These are phyloP conservation scores for Gymnopilus junonius DNA, from an alignment of 768 basidiomycete genomes.

Conservation along the genomic window DNA sequence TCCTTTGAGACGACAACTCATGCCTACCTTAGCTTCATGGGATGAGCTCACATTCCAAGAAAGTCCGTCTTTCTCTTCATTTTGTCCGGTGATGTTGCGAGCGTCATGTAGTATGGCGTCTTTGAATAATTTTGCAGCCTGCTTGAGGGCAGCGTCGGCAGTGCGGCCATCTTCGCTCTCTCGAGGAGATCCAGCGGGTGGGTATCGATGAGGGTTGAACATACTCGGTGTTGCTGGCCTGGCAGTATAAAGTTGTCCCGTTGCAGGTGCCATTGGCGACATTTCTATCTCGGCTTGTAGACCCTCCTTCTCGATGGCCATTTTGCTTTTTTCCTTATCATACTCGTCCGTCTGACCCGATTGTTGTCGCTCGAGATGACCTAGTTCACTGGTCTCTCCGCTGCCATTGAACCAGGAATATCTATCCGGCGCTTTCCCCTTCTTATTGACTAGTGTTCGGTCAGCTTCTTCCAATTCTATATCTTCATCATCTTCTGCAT, in stretches of 20 bases:
- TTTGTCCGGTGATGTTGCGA: conserved; percentile 63
- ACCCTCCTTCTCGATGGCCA: conserved; percentile 4
- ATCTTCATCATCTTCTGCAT: conserved; percentile 24
- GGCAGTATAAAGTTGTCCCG: conserved; percentile 15
- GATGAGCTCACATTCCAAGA: conserved; percentile 59
- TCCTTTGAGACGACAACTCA: neutral
- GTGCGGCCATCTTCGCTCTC: conserved; percentile 28
- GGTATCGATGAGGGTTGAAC: conserved; percentile 43
- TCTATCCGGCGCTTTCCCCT: conserved; percentile 20
- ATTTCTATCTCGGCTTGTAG: conserved; percentile 23
- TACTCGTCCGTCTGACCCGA: conserved; percentile 7
- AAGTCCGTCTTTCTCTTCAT: conserved; percentile 44
- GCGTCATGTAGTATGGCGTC: conserved; percentile 79
- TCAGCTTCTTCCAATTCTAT: conserved; percentile 18
- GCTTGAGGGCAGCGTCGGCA: conserved; percentile 46
- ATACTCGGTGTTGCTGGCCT: conserved; percentile 21
- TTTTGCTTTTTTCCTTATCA: conserved; percentile 3
- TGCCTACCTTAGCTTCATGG: conserved; percentile 67
- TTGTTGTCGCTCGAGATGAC: neutral
- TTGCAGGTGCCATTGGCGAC: conserved; percentile 11
- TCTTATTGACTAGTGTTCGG: conserved; percentile 18
- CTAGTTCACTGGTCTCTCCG: neutral
- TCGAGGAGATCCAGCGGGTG: conserved; percentile 34
- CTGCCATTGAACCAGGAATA: conserved; percentile 16
- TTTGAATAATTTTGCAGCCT: conserved; percentile 69